phyloP scores from a whole-genome alignment of 2,329 filamentous ascomycete genomes.

The Stachybotrys chartarum region DNA sequence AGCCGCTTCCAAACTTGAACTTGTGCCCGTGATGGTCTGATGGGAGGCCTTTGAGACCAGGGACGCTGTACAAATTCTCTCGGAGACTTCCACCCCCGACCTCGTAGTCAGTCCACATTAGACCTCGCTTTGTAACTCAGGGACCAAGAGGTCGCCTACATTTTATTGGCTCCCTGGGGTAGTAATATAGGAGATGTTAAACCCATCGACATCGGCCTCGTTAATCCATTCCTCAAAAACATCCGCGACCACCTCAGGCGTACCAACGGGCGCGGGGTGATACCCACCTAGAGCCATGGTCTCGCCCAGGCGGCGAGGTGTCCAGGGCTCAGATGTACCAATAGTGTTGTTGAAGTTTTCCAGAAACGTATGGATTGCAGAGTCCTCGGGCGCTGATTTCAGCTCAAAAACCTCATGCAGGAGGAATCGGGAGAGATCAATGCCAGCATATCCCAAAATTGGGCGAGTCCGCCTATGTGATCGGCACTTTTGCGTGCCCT shows the following conservation, averaged over 20 bases:
- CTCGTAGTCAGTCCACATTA: conserved; percentile 45
- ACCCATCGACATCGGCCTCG: conserved; percentile 58
- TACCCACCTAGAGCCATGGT: conserved; percentile 23
- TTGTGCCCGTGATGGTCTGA: conserved; percentile 29
- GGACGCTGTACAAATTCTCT: conserved; percentile 31
- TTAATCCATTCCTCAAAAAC: conserved; percentile 25
- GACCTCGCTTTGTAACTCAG: conserved; percentile 52
- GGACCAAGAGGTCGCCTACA: conserved; percentile 55
- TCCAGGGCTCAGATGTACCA: no score
- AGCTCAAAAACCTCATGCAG: no score
- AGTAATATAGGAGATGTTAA: conserved; percentile 21
- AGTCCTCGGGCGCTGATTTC: no score
- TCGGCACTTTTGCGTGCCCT: conserved; percentile 47
- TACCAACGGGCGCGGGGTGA: conserved; percentile 21
- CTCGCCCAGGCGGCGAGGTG: conserved; percentile 24
- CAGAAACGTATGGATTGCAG: conserved; percentile 40
- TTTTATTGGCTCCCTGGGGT: conserved; percentile 59
- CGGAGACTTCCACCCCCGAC: conserved; percentile 34
- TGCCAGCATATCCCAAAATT: conserved; percentile 64
- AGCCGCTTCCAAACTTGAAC: no score
- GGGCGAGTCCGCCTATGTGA: no score
- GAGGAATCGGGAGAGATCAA: conserved; percentile 51
- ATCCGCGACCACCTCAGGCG: conserved; percentile 20
- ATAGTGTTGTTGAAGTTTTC: conserved; percentile 41
- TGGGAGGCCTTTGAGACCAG: conserved; percentile 24